These are phyloP conservation scores for Tetrapisispora phaffii DNA, from an alignment of 805 yeast species.

Conservation along the genomic window DNA sequence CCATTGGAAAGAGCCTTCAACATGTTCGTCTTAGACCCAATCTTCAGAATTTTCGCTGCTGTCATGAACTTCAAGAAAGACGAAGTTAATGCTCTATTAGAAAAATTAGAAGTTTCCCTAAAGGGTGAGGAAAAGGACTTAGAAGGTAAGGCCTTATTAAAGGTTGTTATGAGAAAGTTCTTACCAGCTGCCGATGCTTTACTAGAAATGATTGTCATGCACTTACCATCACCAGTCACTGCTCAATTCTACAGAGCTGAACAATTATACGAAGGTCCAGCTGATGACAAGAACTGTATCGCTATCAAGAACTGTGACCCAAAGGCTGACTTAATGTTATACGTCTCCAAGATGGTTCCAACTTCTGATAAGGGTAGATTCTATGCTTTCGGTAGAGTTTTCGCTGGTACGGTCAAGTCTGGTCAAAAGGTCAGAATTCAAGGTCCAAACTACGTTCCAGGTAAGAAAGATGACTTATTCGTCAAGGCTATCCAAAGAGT, in stretches of 20 bases:
- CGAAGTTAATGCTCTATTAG: slow-evolving; percentile 80
- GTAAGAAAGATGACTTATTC: slow-evolving; percentile 95
- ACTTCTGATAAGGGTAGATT: slow-evolving; percentile 99
- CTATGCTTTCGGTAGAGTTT: slow-evolving; percentile 99
- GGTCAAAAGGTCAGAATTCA: slow-evolving; percentile 99
- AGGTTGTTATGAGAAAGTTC: slow-evolving; percentile 98
- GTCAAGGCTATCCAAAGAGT: slow-evolving; percentile 96
- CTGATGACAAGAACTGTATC: slow-evolving; percentile 76
- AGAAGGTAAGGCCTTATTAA: slow-evolving; percentile 95
- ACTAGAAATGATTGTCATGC: slow-evolving; percentile 94
- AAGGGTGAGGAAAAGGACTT: slow-evolving; percentile 95
- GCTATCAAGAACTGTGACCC: slow-evolving; percentile 98
- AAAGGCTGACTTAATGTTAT: slow-evolving; percentile 91
- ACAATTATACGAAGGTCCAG: slow-evolving; percentile 96
- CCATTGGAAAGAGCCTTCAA: slow-evolving; percentile 96
- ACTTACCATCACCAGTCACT: slow-evolving; percentile 98
- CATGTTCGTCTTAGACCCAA: slow-evolving; percentile 97
- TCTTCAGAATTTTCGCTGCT: slow-evolving; percentile 90
- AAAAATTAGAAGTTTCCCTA: slow-evolving; percentile 83
- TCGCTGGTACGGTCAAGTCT: slow-evolving; percentile 97
- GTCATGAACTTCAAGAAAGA: slow-evolving; percentile 99
- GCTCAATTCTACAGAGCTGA: slow-evolving; percentile 99
- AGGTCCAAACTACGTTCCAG: slow-evolving; percentile 98
- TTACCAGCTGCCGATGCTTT: slow-evolving; percentile 99
- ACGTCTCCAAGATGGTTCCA: slow-evolving; percentile 99